phyloP scores from a whole-genome alignment of 208 protist genomes.

The Leishmania aethiopica region DNA sequence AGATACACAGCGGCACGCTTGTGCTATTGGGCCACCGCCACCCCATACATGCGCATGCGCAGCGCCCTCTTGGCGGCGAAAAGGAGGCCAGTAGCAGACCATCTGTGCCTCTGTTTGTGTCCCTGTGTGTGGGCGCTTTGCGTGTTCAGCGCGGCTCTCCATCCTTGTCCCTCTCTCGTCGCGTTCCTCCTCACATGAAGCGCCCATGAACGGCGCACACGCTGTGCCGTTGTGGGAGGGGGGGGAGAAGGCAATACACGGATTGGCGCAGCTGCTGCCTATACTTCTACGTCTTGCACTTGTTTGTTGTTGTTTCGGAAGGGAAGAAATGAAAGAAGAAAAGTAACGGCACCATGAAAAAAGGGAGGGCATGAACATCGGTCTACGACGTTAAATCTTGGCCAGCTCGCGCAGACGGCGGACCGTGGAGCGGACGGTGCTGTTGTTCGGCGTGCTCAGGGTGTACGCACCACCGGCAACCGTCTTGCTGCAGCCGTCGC shows the following conservation, averaged over 20 bases:
- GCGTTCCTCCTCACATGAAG: not conserved
- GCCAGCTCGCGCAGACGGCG: conserved; percentile 98
- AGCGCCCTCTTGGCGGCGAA: not conserved
- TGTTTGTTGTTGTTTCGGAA: not conserved
- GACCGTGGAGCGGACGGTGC: conserved; percentile 97
- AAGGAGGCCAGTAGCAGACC: not conserved
- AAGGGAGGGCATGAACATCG: not conserved
- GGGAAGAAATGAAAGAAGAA: conserved; percentile 7
- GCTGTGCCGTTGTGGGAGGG: not conserved
- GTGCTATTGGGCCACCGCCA: not conserved
- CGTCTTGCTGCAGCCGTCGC: conserved; percentile 96
- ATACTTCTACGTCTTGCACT: too few relatives aligned
- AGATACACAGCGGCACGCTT: not conserved
- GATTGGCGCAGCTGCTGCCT: not conserved
- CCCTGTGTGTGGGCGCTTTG: not conserved
- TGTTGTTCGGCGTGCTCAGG: conserved; percentile 95
- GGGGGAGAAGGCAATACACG: not conserved
- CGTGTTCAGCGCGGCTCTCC: not conserved
- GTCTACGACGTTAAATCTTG: conserved; percentile 49
- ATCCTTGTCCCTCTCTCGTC: not conserved
- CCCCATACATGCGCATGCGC: not conserved
- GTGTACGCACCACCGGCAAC: conserved; percentile 98
- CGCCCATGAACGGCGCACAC: not conserved
- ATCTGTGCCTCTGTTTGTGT: not conserved
- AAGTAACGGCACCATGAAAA: not conserved